Conservation (phyloP, 129 eudicot genomes). For the Scalesia atractyloides region DNA sequence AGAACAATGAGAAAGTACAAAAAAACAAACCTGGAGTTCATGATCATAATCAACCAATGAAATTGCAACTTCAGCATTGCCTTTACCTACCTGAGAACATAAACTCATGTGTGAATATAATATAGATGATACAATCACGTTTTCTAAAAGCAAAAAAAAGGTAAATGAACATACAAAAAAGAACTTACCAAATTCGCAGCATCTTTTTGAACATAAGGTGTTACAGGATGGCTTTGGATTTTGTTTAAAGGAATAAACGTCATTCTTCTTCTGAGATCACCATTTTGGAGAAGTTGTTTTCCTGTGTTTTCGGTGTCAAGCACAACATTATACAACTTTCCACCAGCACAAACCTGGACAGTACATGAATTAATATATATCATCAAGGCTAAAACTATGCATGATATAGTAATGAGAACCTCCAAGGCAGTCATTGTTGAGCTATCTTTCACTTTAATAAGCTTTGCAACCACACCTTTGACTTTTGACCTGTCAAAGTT, state of each 20-base stretch:
- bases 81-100: constrained; percentile 74
- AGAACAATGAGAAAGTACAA: constrained; percentile 12
- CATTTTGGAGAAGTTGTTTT: constrained; percentile 83
- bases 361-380: neutral
- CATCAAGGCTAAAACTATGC: neutral
- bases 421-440: constrained; percentile 88
- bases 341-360: constrained; percentile 95
- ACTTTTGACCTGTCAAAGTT: constrained; percentile 90
- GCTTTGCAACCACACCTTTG: constrained; percentile 98
- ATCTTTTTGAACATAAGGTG: constrained; percentile 57
- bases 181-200: constrained; percentile 68
- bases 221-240: constrained; percentile 66
- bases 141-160: neutral
- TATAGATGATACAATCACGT: neutral
- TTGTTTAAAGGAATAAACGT: constrained; percentile 91
- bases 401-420: constrained; percentile 39
- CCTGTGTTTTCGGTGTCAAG: constrained; percentile 91
- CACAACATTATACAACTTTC: constrained; percentile 83
- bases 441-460: constrained; percentile 90
- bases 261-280: constrained; percentile 86
- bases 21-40: constrained; percentile 62
- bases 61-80: constrained; percentile 95
- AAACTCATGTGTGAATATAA: neutral
- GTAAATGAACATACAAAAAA: neutral
- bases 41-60: constrained; percentile 83